Base-by-base conservation (phyloP, 2,329 filamentous ascomycete genomes). In the Aaosphaeria arxii region DNA sequence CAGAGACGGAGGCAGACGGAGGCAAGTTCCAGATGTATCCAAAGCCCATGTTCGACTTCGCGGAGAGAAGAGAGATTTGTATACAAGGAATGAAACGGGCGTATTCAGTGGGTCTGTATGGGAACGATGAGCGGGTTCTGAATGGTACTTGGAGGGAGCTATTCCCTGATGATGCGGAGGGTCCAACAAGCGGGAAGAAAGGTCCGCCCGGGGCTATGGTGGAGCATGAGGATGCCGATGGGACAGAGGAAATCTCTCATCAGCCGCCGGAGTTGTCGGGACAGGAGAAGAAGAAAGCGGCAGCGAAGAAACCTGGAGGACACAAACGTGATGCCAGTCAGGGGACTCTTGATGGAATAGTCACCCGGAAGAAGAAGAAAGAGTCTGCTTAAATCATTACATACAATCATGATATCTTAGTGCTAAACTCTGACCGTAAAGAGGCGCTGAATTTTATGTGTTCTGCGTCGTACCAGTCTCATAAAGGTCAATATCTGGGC, bases 1-100 rank as follows among this genome's bases (percentile, higher is more conserved):
- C 13, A 6, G 56, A 70, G 53, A 61, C 6, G 49, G 44, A 1
- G 51, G 49, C 35, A 69, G 70, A 17, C 57, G 65, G 32, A 4
- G 71, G 75, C 28, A 76, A 74, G 1, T 70, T 77, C 17, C 67
- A 61, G 33, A 51, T 70, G 1, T 91, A 91, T 64, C 86, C 87
- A 1, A 85, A 85, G 62, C 86, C 86, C 1, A 90, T 91, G 80
- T 88, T 91, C 63, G 86, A 91, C 67, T 91, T 91, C 61, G 64
- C 73, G 13, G 77, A 82, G 63, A 73, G 84, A 55, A 77, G 85
- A 45, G 74, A 78, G 5, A 70, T 81, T 2, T 91, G 88, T 58
- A 71, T 91, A 1, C 70, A 79, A 38, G 82, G 80, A 0, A 84
- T 90, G 80, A 90, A 89, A 73, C 77, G 78, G 41, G 87, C 87